Base-by-base conservation (phyloP, 768 basidiomycete species). In the Kwoniella pini region DNA sequence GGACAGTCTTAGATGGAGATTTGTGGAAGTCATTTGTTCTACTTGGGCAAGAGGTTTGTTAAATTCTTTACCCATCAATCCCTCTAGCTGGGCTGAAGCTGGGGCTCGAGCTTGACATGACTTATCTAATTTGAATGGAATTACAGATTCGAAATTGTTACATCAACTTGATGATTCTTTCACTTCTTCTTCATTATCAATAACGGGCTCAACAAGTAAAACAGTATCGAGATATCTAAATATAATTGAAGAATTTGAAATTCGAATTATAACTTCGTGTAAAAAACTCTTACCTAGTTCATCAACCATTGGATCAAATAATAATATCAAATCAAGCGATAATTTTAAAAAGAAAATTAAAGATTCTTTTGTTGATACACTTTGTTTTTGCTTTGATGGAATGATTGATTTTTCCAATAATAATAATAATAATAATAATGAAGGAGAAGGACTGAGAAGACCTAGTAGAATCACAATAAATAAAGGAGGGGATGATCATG, bases 121-220 rank as follows among this genome's bases (percentile, higher is more conserved):
- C 28, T 44, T n/a, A 50, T 69, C 46, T 38, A n/a, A 36, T 43
- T 50, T 36, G 33, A 36, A 36, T 36, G n/a, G n/a, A n/a, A n/a
- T n/a, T n/a, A n/a, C 68, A 96, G 95, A 99, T 75, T 86, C 94
- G 1, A 85, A 85, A 61, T 76, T 87, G 21, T 87, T 98, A 70
- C 87, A 91, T 77, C 81, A 85, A 56, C 83, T 98, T 26, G 96
- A 99, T 71, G 85, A 84, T n/a, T 98, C 94, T 92, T 79, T 82
- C 2, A 81, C 48, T 11, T 46, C 9, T 17, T 22, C 19, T 46
- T 24, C 48, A 7, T 30, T 30, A 13, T 50, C 48, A 7, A 9
- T 19, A 50, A 33, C 22, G 24, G 13, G 1, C 26, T 46, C 17
- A 50, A 6, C 85, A 0, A 55, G 27, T 67, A 71, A 57, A 61